These are phyloP conservation scores for Fusarium mundagurra DNA, from an alignment of 2,329 filamentous ascomycete species.

Conservation along the genomic window DNA sequence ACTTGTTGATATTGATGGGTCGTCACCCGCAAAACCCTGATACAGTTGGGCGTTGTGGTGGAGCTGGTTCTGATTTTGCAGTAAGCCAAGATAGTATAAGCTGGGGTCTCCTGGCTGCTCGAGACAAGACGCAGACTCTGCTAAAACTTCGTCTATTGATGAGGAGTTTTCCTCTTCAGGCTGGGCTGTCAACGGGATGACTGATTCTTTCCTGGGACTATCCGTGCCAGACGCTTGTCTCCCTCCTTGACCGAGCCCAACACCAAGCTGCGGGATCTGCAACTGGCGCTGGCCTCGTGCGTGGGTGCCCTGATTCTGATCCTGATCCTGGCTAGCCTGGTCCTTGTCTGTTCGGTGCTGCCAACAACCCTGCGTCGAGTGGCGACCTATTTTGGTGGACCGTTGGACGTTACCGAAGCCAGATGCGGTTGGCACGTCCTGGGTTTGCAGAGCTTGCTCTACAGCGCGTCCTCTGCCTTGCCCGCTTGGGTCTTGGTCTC, in stretches of 20 bases:
- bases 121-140: constrained; percentile 24
- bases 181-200: constrained; percentile 9
- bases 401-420: constrained; percentile 39
- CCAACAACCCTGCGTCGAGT: constrained; percentile 33
- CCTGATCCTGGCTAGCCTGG: constrained; percentile 28
- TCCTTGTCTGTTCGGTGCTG: constrained; percentile 31
- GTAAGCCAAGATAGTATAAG: constrained; percentile 30
- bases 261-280: constrained; percentile 40
- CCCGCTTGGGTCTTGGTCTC: constrained; percentile 15
- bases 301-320: constrained; percentile 39
- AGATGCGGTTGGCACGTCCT: constrained; percentile 36
- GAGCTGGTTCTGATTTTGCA: constrained; percentile 33
- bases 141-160: constrained; percentile 22
- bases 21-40: constrained; percentile 18
- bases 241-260: constrained; percentile 42
- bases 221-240: constrained; percentile 32
- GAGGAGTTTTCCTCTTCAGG: constrained; percentile 13
- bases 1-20: constrained; percentile 24
- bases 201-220: constrained; percentile 22
- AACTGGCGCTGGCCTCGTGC: constrained; percentile 37
- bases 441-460: constrained; percentile 26
- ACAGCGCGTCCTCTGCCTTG: constrained; percentile 21
- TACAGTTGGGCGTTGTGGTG: constrained; percentile 22
- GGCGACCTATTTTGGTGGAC: constrained; percentile 40
- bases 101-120: constrained; percentile 25